Base-by-base conservation (phyloP, 257 asterid species). In the Solanum lycopersicoides region DNA sequence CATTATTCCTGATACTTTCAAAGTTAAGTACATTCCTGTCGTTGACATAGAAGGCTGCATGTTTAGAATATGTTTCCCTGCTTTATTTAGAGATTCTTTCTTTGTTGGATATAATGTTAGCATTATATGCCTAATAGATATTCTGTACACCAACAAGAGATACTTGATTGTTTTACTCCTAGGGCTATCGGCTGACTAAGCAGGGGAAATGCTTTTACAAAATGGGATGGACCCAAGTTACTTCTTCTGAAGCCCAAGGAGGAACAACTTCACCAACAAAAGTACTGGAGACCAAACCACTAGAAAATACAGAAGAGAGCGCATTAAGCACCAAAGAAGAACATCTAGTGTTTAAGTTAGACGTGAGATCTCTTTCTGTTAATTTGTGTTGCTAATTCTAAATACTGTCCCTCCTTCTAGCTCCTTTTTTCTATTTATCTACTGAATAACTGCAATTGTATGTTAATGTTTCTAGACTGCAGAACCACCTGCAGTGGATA, bases 141-240 rank as follows among this genome's bases (percentile, higher is more conserved):
- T 5, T 12, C 56, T 75, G 39, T 73, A 72, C 45, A 37, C 45
- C 53, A 75, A 12, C 14, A 12, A 23, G 21, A 75, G 47, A 30
- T 34, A 34, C 8, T 44, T 77, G 34, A n/a, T 77, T 77, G 63
- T 44, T 44, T 32, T 77, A 44, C 3, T 77, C 63, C 56, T 71
- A 96, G 99, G 99, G 99, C 42, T 96, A 94, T 93, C 92, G 90
- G 72, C 90, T 94, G 74, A 93, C 98, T 60, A 91, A 91, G 88
- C 99, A 94, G 85, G 98, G 98, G 3, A 93, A 86, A 86, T 90
- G 93, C 83, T 83, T 91, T 74, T 89, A 86, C 85, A 92, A 91
- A 90, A 91, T 91, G 93, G 97, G 95, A 32, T 96, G 99, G 98
- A 91, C 41, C 79, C 94, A 88, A 92, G 95, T 95, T 66, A 83